A percentile compares a stretch with the other conserved stretches of the same genome.
These are phyloP conservation scores for Lanmaoa rubissima DNA, from an alignment of 768 basidiomycete genomes.

Conservation along the genomic window DNA sequence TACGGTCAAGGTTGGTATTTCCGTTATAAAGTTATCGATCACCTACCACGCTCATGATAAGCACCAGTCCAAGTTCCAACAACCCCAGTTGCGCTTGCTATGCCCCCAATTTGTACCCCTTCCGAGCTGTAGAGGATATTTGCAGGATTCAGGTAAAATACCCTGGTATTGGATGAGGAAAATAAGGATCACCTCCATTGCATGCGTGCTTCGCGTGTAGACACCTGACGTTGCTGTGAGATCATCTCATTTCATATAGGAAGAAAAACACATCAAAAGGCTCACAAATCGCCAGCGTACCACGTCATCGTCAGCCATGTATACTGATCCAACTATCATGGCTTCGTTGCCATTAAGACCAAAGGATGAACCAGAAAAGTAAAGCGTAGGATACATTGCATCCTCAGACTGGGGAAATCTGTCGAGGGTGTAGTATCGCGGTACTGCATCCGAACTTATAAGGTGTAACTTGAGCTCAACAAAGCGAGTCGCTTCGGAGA, in stretches of 20 bases:
- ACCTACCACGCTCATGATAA: conserved; percentile 51
- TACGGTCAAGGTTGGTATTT: not conserved
- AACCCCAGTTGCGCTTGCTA: conserved; percentile 64
- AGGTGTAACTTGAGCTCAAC: conserved; percentile 56
- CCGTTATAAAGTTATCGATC: not conserved
- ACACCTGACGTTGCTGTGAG: conserved; percentile 38
- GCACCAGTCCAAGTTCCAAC: conserved; percentile 69
- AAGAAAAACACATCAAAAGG: conserved; percentile 6
- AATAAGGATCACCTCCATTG: conserved; percentile 55
- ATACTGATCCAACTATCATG: conserved; percentile 48
- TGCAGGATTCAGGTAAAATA: not conserved
- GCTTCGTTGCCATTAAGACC: conserved; percentile 44
- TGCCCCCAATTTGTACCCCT: conserved; percentile 63
- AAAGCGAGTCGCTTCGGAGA: conserved; percentile 64
- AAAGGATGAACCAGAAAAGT: conserved; percentile 46
- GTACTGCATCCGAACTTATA: conserved; percentile 32
- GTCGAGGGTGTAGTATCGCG: conserved; percentile 18
- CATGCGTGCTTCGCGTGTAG: conserved; percentile 49
- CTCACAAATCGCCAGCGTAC: conserved; percentile 63
- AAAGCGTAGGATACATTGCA: conserved; percentile 41
- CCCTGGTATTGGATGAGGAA: not conserved
- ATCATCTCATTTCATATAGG: conserved; percentile 7
- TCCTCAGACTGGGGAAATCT: conserved; percentile 23
- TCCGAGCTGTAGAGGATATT: conserved; percentile 47
- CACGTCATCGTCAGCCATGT: conserved; percentile 44